These are phyloP conservation scores for Musa balbisiana DNA, from an alignment of 202 grass and related monocot species.

Conservation along the genomic window DNA sequence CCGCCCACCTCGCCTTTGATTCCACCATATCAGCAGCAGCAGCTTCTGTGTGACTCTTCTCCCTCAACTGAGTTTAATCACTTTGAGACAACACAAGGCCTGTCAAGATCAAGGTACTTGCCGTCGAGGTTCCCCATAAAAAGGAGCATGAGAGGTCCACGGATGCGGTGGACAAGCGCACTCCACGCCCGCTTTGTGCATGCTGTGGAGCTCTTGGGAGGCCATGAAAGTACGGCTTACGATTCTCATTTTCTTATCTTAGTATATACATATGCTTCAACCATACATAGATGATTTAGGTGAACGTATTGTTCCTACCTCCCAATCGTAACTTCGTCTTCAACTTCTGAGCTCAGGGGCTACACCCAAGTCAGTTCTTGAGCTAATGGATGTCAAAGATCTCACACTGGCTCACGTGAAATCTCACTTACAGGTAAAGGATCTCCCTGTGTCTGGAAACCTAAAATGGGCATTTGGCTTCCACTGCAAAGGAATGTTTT, in stretches of 20 bases:
- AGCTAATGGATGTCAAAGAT: conserved; percentile 2
- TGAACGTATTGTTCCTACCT: not conserved
- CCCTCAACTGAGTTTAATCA: not conserved
- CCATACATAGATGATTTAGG: not conserved
- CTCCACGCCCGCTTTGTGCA: conserved; percentile 3
- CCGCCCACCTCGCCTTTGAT: not conserved
- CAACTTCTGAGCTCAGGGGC: not conserved
- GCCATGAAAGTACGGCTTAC: not conserved
- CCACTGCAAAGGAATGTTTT: not conserved
- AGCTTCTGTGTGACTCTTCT: not conserved
- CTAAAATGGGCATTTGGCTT: not conserved
- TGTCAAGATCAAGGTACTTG: not conserved
- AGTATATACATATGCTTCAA: not conserved
- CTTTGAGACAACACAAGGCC: not conserved
- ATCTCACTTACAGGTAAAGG: not conserved
- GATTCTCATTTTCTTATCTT: not conserved
- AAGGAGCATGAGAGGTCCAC: not conserved
- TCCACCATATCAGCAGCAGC: not conserved
- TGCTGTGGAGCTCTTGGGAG: conserved; percentile 8
- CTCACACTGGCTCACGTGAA: not conserved
- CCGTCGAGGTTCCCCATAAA: not conserved
- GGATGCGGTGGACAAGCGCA: conserved; percentile 5
- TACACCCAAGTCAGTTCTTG: not conserved
- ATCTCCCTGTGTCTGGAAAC: not conserved
- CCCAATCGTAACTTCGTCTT: not conserved